Base-by-base conservation (phyloP, 73 alveolate species). In the Uronychia binucleata region DNA sequence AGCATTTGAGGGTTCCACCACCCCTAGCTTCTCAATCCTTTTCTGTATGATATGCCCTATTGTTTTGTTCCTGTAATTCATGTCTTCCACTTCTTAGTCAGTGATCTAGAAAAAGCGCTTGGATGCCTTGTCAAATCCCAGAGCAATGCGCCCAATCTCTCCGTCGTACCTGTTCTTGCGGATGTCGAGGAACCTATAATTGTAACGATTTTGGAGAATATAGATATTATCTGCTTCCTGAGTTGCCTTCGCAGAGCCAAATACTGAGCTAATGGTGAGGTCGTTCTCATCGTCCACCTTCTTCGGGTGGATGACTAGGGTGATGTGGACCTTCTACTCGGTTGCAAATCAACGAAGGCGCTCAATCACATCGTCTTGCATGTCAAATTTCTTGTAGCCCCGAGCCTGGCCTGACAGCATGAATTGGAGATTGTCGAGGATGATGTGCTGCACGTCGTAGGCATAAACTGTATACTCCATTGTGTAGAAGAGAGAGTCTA, bases 101-200 rank as follows among this genome's bases (percentile, higher is more conserved):
- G 93, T 87, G 31, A 96, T 74, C 87, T 96, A 98, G 77, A 94
- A 93, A 85, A 85, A 96, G 29, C 96, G 60, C 79, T 88, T 90
- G 33, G 90, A 91, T 31, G 81, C 94, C 26, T 81, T 74, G 78
- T 96, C 92, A 87, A 93, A 95, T 27, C 93, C 94, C 58, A 95
- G 75, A 28, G 93, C 90, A 30, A 79, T 89, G 83, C 97, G 88
- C 0, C 98, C 99, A 26, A 93, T 82, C 34, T 95, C 96, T 31
- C 99, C 99, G 87, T 93, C 97, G 87, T 79, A 96, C 33, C 99
- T 33, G 87, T 96, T 96, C 90, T 96, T 96, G 86, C 94, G 90
- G 33, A 95, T 79, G 34, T 96, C 96, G 26, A 96, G 59, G 1
- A 85, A 87, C 59, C 98, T 84, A 78, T 81, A 90, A 67, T 93